Percentiles rank a stretch among this genome's conserved stretches.
Evolutionary conservation across 768 basidiomycete genomes (phyloP).

Genomic region (Podaxis sp.): DNA sequence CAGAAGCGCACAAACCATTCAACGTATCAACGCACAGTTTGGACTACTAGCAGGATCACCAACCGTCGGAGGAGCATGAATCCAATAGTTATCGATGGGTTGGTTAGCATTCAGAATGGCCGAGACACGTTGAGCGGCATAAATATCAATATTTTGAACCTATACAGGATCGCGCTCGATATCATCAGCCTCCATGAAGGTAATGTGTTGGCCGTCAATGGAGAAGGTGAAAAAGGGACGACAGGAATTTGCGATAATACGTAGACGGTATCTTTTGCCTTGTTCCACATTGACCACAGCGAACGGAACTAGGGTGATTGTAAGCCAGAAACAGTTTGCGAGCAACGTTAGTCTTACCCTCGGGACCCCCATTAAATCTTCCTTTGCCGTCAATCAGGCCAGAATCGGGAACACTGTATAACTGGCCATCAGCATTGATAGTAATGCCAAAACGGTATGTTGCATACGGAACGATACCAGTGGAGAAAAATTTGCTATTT

Average conservation of each 20-base stretch:
- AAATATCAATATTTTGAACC: constrained; percentile 35
- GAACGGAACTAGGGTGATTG: neutral
- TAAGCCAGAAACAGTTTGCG: neutral
- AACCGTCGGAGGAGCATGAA: constrained; percentile 35
- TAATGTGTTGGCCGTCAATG: constrained; percentile 27
- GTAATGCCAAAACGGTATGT: neutral
- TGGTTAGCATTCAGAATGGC: constrained; percentile 25
- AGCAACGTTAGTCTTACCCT: constrained; percentile 6
- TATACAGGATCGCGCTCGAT: constrained; percentile 26
- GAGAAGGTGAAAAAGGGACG: constrained; percentile 35
- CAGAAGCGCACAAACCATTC: neutral
- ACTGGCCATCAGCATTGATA: neutral
- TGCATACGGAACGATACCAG: constrained; percentile 17
- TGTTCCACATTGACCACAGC: constrained; percentile 35
- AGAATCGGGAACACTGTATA: neutral
- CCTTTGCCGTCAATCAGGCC: constrained; percentile 15
- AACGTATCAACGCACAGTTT: neutral
- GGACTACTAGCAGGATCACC: constrained; percentile 12
- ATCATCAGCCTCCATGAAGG: constrained; percentile 27
- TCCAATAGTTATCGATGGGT: constrained; percentile 32
- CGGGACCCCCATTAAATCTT: constrained; percentile 9
- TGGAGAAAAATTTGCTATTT: constrained; percentile 37
- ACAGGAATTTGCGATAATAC: constrained; percentile 45
- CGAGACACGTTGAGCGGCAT: constrained; percentile 25
- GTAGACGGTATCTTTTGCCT: constrained; percentile 49